These are phyloP conservation scores for Drechslerella dactyloides DNA, from an alignment of 2,329 filamentous ascomycete genomes.

Conservation along the genomic window DNA sequence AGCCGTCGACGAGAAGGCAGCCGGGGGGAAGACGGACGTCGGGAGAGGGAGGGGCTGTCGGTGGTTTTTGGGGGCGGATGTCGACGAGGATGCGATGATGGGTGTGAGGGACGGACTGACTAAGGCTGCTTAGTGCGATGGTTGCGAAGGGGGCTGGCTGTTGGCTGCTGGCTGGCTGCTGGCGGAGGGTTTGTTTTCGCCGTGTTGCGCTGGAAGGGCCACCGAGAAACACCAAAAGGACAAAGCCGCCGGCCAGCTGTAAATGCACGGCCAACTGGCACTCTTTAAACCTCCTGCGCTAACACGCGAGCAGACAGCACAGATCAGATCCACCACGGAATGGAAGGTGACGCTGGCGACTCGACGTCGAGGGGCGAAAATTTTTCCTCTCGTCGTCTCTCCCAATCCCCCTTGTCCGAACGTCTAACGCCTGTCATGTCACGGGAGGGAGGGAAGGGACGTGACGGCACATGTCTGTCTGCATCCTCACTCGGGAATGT, in stretches of 20 bases:
- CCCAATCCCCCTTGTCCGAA: not conserved
- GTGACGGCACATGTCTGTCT: too few species aligned
- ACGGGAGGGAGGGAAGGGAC: too few species aligned
- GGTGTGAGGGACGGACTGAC: too few species aligned
- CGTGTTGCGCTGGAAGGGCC: not conserved
- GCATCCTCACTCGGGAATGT: too few species aligned
- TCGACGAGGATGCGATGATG: too few species aligned
- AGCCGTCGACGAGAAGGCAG: too few species aligned
- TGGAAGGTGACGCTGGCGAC: not conserved
- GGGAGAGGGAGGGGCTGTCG: not conserved
- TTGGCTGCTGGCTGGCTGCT: too few species aligned
- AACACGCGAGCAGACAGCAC: too few species aligned
- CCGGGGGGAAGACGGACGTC: too few species aligned
- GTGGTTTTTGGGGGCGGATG: too few species aligned
- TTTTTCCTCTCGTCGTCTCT: not conserved
- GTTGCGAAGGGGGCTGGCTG: conserved; percentile 10
- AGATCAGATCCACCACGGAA: conserved; percentile 1
- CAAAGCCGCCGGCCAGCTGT: conserved; percentile 21
- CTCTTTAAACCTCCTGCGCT: conserved; percentile 10
- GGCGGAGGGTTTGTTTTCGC: conserved; percentile 22
- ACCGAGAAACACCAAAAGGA: not conserved
- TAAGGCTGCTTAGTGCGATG: conserved; percentile 4
- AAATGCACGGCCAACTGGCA: conserved; percentile 50
- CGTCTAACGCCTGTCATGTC: too few species aligned
- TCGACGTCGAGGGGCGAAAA: not conserved